A percentile compares a stretch with the other conserved stretches of the same genome.
Conservation (phyloP, 1,139 yeast species). For the Pichia sp. region DNA sequence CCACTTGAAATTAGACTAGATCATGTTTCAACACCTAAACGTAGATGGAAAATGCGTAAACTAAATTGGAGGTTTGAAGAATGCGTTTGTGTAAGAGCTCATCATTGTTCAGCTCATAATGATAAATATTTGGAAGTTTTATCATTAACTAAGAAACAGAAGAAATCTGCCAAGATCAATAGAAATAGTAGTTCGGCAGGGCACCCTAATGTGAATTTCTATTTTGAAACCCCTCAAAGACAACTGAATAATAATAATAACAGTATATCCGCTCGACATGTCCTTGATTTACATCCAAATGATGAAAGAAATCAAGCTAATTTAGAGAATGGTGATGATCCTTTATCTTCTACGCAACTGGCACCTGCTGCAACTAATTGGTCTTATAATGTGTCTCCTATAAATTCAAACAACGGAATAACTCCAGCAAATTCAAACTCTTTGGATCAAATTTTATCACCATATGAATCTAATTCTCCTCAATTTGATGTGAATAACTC, state of each 20-base stretch:
- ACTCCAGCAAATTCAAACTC: background rate
- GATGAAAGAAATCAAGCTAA: background rate
- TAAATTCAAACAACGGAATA: background rate
- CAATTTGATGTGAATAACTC: slow-evolving; percentile 8
- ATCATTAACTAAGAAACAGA: slow-evolving; percentile 32
- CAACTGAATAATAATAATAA: slow-evolving; percentile 10
- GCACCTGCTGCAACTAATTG: slow-evolving; percentile 25
- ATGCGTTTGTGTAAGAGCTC: slow-evolving; percentile 51
- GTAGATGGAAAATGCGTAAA: slow-evolving; percentile 92
- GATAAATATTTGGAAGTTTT: slow-evolving; percentile 42
- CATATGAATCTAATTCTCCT: background rate
- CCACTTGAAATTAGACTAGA: slow-evolving; percentile 77
- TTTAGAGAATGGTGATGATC: background rate
- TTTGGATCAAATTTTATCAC: slow-evolving; percentile 12
- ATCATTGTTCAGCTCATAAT: slow-evolving; percentile 51
- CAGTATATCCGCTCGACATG: slow-evolving; percentile 5
- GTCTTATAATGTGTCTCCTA: slow-evolving; percentile 17
- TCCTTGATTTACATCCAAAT: slow-evolving; percentile 4
- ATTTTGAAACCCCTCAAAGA: slow-evolving; percentile 23
- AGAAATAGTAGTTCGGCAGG: slow-evolving; percentile 27
- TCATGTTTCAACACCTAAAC: slow-evolving; percentile 51
- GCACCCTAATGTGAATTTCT: slow-evolving; percentile 21
- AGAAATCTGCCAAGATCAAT: slow-evolving; percentile 19
- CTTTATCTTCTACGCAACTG: slow-evolving; percentile 2
- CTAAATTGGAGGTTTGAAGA: slow-evolving; percentile 90